Evolutionary conservation across 768 basidiomycete species (phyloP).

Genomic region (Calocybe cyanea): DNA sequence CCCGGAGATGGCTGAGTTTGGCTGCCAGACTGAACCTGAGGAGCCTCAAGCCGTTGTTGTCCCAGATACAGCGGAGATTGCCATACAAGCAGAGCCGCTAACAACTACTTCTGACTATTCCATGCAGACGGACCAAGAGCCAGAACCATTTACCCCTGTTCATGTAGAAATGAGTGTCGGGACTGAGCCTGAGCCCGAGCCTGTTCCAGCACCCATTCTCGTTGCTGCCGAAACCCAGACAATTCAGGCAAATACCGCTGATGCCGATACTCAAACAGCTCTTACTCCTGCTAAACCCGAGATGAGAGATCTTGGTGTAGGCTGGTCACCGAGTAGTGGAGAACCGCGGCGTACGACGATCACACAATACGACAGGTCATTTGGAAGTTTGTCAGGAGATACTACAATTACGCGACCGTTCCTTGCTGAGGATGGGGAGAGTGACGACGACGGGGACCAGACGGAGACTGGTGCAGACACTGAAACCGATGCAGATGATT

Average conservation of each 20-base stretch:
- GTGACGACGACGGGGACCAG: conserved; percentile 41
- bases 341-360: conserved; percentile 39
- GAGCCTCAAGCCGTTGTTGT: conserved; percentile 26
- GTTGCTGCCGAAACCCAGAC: conserved; percentile 37
- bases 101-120: conserved; percentile 31
- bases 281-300: conserved; percentile 14
- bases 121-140: conserved; percentile 49
- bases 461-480: conserved; percentile 68
- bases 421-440: conserved; percentile 25
- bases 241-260: conserved; percentile 20
- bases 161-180: conserved; percentile 21
- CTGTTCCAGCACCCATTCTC: conserved; percentile 15
- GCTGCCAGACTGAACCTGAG: conserved; percentile 61
- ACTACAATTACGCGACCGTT: conserved; percentile 38
- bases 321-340: conserved; percentile 5
- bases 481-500: conserved; percentile 69
- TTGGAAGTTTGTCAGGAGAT: conserved; percentile 30
- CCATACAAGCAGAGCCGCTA: conserved; percentile 34
- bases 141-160: conserved; percentile 22
- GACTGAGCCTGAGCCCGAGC: conserved; percentile 13
- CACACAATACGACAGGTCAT: conserved; percentile 41
- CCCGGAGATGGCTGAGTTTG: conserved; percentile 56
- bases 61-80: conserved; percentile 32
- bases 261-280: conserved; percentile 27
- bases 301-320: conserved; percentile 16